These are phyloP conservation scores for Echinochloa phyllopogon DNA, from an alignment of 176 grass and related monocot genomes.

Conservation along the genomic window DNA sequence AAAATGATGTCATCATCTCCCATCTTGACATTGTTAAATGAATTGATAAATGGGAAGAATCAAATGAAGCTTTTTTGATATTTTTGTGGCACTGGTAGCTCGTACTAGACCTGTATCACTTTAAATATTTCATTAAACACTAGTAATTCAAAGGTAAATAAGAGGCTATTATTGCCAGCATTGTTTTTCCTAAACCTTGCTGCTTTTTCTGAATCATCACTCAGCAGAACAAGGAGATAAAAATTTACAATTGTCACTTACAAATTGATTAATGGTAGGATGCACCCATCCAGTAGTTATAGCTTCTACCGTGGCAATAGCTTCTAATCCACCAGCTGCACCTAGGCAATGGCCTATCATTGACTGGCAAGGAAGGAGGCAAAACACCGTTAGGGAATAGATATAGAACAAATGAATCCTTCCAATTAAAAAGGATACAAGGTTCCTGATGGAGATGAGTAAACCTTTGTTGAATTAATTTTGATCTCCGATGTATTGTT, in stretches of 20 bases:
- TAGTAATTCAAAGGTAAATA: not conserved
- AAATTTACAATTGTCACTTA: slow-evolving; percentile 51
- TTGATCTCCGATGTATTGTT: slow-evolving; percentile 78
- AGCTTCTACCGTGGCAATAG: slow-evolving; percentile 89
- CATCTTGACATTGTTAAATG: slow-evolving; percentile 10
- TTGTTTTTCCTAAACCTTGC: not conserved
- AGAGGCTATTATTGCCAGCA: not conserved
- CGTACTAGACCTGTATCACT: not conserved
- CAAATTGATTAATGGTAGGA: slow-evolving; percentile 98
- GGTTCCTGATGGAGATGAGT: slow-evolving; percentile 26
- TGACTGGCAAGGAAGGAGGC: slow-evolving; percentile 57
- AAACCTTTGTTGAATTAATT: slow-evolving; percentile 96
- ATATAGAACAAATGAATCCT: not conserved
- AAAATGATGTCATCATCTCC: not conserved
- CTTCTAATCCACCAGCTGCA: slow-evolving; percentile 92
- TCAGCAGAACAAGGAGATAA: not conserved
- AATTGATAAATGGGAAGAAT: not conserved
- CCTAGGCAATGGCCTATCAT: slow-evolving; percentile 99
- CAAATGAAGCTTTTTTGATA: not conserved
- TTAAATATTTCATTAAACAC: not conserved
- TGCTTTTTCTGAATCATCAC: not conserved
- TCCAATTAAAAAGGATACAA: not conserved
- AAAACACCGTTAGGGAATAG: not conserved
- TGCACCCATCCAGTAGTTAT: slow-evolving; percentile 97
- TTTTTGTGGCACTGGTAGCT: not conserved